Evolutionary conservation across 164 flowering plant genomes (phyloP).

Genomic region (Chimonanthus salicifolius): DNA sequence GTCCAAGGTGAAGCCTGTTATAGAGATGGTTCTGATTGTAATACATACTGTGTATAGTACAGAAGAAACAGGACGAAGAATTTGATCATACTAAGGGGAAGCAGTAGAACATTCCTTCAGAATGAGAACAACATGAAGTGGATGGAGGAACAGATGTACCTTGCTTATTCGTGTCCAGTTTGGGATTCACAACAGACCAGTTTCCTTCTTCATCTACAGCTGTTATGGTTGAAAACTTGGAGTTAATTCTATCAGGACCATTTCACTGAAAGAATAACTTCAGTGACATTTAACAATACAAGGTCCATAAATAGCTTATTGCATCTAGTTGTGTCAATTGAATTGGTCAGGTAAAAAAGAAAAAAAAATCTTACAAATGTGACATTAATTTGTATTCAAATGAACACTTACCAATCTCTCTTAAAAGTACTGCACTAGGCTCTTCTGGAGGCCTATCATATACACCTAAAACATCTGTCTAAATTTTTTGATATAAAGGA

Average conservation of each 20-base stretch:
- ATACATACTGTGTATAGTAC: neutral
- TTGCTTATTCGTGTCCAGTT: slow-evolving; percentile 38
- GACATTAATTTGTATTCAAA: neutral
- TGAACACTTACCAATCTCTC: slow-evolving; percentile 68
- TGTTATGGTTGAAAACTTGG: slow-evolving; percentile 23
- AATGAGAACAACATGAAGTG: neutral
- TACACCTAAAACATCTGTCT: slow-evolving; percentile 98
- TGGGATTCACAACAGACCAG: slow-evolving; percentile 79
- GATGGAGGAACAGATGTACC: slow-evolving; percentile 26
- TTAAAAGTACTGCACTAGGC: slow-evolving; percentile 62
- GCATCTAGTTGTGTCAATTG: neutral
- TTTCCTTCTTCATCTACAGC: slow-evolving; percentile 81
- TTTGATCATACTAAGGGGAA: neutral
- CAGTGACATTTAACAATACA: neutral
- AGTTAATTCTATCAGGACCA: slow-evolving; percentile 7
- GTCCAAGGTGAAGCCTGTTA: neutral
- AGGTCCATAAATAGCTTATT: neutral
- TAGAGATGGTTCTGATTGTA: neutral
- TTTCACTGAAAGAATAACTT: neutral
- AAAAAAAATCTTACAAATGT: too few species aligned
- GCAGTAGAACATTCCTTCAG: neutral
- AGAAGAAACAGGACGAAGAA: neutral
- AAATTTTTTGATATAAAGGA: slow-evolving; percentile 28
- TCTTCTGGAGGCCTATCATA: slow-evolving; percentile 90
- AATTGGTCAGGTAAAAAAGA: neutral